Conservation (phyloP, 2,329 filamentous ascomycete species). For the Drechslerella stenobrocha region DNA sequence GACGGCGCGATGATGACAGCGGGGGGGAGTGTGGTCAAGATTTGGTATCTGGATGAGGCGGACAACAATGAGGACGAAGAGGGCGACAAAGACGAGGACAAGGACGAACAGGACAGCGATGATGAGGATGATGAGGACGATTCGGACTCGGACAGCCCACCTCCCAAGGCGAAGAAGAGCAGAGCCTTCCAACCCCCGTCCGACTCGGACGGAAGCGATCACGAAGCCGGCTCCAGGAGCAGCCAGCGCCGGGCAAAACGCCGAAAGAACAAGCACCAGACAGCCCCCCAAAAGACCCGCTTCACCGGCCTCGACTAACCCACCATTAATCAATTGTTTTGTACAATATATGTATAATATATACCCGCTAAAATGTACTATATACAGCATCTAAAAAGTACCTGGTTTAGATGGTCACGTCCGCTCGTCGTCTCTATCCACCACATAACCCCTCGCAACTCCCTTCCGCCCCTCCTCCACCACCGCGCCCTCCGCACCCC, state of each 20-base stretch:
- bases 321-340: too few relatives aligned
- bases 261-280: constrained; percentile 36
- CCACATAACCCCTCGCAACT: constrained; percentile 82
- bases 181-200: constrained; percentile 34
- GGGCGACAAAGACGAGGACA: constrained; percentile 58
- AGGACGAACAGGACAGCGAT: constrained; percentile 56
- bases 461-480: constrained; percentile 86
- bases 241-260: constrained; percentile 35
- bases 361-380: not conserved
- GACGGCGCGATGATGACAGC: constrained; percentile 85
- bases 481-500: constrained; percentile 62
- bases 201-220: constrained; percentile 36
- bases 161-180: constrained; percentile 23
- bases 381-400: not conserved
- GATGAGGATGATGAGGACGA: constrained; percentile 60
- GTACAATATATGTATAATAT: not conserved
- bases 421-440: constrained; percentile 63
- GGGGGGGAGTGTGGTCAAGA: constrained; percentile 81
- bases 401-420: constrained; percentile 46
- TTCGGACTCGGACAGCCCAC: constrained; percentile 57
- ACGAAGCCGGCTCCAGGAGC: constrained; percentile 28
- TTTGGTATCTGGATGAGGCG: constrained; percentile 73
- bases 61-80: constrained; percentile 55
- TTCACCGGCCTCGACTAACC: constrained; percentile 36
- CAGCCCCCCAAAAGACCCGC: constrained; percentile 14